A percentile compares a stretch with the other conserved stretches of the same genome.
Evolutionary conservation across 23 red algal species (phyloP).

Genomic region (Gracilaria gracilis): DNA sequence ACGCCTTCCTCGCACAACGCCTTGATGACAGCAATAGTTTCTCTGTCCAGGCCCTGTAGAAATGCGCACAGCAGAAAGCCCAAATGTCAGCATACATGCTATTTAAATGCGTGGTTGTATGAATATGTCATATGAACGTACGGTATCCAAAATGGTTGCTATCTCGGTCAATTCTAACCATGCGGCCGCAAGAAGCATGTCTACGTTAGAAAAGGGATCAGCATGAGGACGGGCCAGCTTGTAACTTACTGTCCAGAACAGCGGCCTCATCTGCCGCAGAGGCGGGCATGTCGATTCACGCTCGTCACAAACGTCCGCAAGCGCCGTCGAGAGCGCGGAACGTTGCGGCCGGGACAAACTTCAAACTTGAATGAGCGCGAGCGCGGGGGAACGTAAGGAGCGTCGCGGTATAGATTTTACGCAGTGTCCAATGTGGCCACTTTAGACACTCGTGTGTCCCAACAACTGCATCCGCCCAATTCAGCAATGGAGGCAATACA

Average conservation of each 20-base stretch:
- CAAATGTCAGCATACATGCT: background rate
- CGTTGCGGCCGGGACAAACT: background rate
- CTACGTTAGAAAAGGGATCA: background rate
- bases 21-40: slow-evolving; percentile 45
- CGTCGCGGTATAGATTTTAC: too few species aligned
- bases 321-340: background rate
- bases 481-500: background rate
- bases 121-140: slow-evolving; percentile 15
- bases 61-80: background rate
- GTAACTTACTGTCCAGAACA: slow-evolving; percentile 57
- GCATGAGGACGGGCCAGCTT: background rate
- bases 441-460: background rate
- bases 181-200: background rate
- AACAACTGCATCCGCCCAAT: background rate
- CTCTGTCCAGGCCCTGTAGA: slow-evolving; percentile 40
- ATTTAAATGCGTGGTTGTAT: background rate
- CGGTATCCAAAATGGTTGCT: slow-evolving; percentile 54
- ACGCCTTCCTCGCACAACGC: slow-evolving; percentile 61
- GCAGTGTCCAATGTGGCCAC: too few species aligned
- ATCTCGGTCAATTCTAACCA: slow-evolving; percentile 51
- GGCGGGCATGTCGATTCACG: background rate
- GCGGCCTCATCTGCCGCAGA: slow-evolving; percentile 50
- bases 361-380: background rate
- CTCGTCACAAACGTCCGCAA: background rate
- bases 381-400: background rate